Base-by-base conservation (phyloP, 2,329 filamentous ascomycete genomes). In the Ceratocystis cacaofunesta region DNA sequence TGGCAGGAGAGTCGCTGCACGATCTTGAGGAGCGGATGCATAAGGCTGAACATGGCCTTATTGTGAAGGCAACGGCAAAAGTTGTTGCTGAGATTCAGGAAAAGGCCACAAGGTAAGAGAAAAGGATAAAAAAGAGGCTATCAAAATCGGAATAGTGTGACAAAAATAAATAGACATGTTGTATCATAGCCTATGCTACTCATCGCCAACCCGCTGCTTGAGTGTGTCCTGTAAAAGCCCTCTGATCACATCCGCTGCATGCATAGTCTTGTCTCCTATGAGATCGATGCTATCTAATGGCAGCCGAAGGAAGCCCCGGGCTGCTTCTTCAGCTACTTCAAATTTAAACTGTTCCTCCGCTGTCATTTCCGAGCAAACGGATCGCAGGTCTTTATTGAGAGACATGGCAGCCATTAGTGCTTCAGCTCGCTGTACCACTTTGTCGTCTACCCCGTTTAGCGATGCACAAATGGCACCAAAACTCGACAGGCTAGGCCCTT, bases 401-500 rank as follows among this genome's bases (percentile, higher is more conserved):
- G 84, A 82, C 43, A 87, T 78, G 17, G 94, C 77, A 5, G 83
- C 74, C 25, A 87, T 83, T 44, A 99, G 79, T 6, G 86, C 81
- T 69, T 90, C 86, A 0, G 92, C 91, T 65, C 92, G 83, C 17
- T 86, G 77, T 5, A 96, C 81, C 8, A 97, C 82, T 4, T 81
- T 79, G 19, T 76, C 71, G 36, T 90, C 86, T 15, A 99, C 85
- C 0, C 92, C 92, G 70, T 95, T 96, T 74, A 95, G 82, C 2
- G 85, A 85, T 32, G 94, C 94, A 72, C 94, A 97, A 74, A 83
- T 82, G 32, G 86, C 89, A 0, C 94, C 94, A 71, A 95, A 95
- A 72, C 91, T 96, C 15, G 88, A 87, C 6, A 78, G 84, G 70
- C 86, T 92, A 65, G 86, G 81, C 0, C 92, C 92, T 1, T 78